Conservation (phyloP, 2,329 filamentous ascomycete species). For the Endoconidiophora laricicola region DNA sequence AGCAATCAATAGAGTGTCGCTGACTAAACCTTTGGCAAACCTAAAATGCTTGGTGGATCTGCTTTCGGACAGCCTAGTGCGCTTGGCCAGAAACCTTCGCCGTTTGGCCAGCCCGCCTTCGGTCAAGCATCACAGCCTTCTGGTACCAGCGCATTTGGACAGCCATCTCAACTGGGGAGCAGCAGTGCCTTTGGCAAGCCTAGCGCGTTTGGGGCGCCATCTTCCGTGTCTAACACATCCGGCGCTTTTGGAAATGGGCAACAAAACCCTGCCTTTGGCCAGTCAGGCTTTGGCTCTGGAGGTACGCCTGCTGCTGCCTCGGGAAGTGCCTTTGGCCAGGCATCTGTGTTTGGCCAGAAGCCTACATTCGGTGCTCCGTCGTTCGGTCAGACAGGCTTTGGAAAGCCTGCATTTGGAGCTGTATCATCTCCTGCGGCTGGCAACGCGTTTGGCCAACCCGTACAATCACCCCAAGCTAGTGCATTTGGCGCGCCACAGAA, state of each 20-base stretch:
- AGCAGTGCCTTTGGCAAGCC: constrained; percentile 21
- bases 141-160: constrained; percentile 25
- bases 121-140: constrained; percentile 22
- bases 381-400: constrained; percentile 9
- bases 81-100: constrained; percentile 27
- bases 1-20: too few species aligned
- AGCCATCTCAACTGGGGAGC: constrained; percentile 15
- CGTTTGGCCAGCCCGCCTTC: constrained; percentile 23
- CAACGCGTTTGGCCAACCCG: constrained; percentile 23
- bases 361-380: constrained; percentile 20
- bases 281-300: neutral
- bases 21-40: constrained; percentile 20
- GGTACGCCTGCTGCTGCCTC: constrained; percentile 3
- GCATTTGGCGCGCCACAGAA: constrained; percentile 16
- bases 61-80: constrained; percentile 21
- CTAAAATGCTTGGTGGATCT: constrained; percentile 19
- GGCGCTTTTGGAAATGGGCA: constrained; percentile 5
- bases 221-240: neutral
- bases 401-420: constrained; percentile 9
- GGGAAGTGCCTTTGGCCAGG: constrained; percentile 14
- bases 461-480: constrained; percentile 19
- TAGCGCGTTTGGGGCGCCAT: constrained; percentile 4
- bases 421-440: neutral
- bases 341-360: constrained; percentile 20
- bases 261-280: constrained; percentile 3